phyloP scores from a whole-genome alignment of 805 yeast genomes.

The Saccharomycopsis schoenii region DNA sequence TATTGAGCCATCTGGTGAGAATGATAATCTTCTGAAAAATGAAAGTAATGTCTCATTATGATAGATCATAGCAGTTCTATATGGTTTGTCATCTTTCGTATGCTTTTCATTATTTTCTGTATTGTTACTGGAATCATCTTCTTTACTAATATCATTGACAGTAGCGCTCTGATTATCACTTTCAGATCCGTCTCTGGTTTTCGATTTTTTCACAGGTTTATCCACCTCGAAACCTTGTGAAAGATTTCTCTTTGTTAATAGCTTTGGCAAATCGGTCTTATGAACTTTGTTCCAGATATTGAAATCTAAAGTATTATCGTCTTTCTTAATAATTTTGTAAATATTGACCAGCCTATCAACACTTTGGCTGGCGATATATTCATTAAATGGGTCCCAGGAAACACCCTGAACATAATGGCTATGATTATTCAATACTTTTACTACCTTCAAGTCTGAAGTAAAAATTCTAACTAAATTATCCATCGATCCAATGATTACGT shows the following conservation, averaged over 20 bases:
- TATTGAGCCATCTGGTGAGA: slow-evolving; percentile 85
- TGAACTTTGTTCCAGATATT: slow-evolving; percentile 31
- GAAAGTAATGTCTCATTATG: slow-evolving; percentile 85
- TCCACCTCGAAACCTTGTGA: not conserved
- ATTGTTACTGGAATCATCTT: not conserved
- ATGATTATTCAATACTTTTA: slow-evolving; percentile 61
- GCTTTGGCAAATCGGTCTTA: slow-evolving; percentile 48
- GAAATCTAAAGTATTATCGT: slow-evolving; percentile 20
- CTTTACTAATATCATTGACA: not conserved
- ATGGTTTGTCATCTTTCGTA: not conserved
- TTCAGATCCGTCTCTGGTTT: not conserved
- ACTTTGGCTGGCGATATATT: slow-evolving; percentile 74
- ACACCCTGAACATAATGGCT: slow-evolving; percentile 92
- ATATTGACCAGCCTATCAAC: slow-evolving; percentile 79
- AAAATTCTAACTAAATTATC: slow-evolving; percentile 74
- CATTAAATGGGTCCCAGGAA: slow-evolving; percentile 83
- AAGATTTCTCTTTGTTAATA: slow-evolving; percentile 10
- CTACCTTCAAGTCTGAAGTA: slow-evolving; percentile 45
- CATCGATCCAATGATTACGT: slow-evolving; percentile 82
- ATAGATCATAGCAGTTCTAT: slow-evolving; percentile 36
- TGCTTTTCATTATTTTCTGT: slow-evolving; percentile 21
- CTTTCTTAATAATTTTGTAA: slow-evolving; percentile 34
- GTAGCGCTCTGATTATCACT: not conserved
- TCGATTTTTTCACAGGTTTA: not conserved
- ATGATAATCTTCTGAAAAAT: slow-evolving; percentile 75